phyloP scores from a whole-genome alignment of 2,329 filamentous ascomycete genomes.

The Didymella segeticola region DNA sequence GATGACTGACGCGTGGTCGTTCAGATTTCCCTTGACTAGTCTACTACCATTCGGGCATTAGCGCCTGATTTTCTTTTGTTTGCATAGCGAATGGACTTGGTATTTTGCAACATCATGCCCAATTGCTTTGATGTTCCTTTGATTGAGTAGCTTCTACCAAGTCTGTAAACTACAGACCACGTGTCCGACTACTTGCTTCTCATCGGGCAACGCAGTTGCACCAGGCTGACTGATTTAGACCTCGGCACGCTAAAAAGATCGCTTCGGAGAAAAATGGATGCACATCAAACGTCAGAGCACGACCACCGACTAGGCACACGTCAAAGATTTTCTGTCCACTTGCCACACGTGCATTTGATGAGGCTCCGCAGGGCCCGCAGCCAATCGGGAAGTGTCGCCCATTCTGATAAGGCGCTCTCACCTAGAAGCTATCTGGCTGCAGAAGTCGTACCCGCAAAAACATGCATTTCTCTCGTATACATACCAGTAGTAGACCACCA shows the following conservation, averaged over 20 bases:
- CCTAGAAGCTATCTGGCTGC: neutral
- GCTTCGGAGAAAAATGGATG: neutral
- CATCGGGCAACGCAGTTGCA: neutral
- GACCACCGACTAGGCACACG: neutral
- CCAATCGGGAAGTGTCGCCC: conserved; percentile 7
- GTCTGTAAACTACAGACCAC: neutral
- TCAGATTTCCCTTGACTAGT: neutral
- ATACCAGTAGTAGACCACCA: too few relatives aligned
- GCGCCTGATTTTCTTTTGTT: conserved; percentile 5
- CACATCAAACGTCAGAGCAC: conserved; percentile 2
- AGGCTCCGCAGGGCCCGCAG: conserved; percentile 2
- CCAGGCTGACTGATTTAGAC: neutral
- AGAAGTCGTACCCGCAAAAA: conserved; percentile 1
- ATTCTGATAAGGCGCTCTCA: neutral
- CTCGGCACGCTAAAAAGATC: conserved; percentile 8
- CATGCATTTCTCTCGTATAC: neutral
- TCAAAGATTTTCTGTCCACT: conserved; percentile 6
- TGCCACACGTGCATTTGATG: conserved; percentile 4
- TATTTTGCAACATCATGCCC: neutral
- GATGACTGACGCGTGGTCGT: neutral
- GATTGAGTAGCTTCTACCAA: neutral
- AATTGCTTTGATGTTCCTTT: too few relatives aligned
- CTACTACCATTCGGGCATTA: neutral
- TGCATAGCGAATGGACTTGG: conserved; percentile 13
- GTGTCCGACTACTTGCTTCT: neutral